A percentile compares a stretch with the other conserved stretches of the same genome.
These are phyloP conservation scores for Ogataea siamensis DNA, from an alignment of 805 yeast genomes.

Conservation along the genomic window DNA sequence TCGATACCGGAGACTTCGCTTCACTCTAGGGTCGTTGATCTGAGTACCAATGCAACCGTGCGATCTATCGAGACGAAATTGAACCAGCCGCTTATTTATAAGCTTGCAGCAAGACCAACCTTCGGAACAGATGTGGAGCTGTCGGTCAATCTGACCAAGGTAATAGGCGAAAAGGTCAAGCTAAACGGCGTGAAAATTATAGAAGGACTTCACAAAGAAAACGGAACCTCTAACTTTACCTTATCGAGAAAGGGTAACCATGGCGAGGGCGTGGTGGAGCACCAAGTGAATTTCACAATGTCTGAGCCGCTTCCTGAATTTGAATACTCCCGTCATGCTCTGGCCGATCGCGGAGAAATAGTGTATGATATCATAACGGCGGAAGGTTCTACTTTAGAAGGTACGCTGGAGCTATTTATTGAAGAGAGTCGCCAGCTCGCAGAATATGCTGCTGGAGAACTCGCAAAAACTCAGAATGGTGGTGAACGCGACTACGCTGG, in stretches of 20 bases:
- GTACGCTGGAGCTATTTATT: not conserved
- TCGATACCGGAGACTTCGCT: constrained; percentile 26
- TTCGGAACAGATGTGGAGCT: constrained; percentile 28
- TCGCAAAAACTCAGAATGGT: not conserved
- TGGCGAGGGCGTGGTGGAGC: constrained; percentile 41
- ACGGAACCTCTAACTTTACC: constrained; percentile 45
- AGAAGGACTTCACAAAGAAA: constrained; percentile 35
- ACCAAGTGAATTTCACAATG: constrained; percentile 32
- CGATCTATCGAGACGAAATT: constrained; percentile 23
- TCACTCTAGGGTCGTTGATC: constrained; percentile 28
- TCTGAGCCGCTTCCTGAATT: constrained; percentile 22
- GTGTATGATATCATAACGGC: constrained; percentile 28
- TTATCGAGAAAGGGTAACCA: constrained; percentile 44
- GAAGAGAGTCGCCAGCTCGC: not conserved
- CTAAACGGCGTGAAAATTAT: constrained; percentile 26
- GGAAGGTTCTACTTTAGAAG: not conserved
- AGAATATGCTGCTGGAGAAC: not conserved
- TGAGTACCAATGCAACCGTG: constrained; percentile 16
- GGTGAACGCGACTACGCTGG: not conserved
- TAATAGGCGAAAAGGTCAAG: constrained; percentile 16
- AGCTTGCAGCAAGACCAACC: constrained; percentile 20
- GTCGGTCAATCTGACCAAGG: constrained; percentile 31
- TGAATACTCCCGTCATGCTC: constrained; percentile 32
- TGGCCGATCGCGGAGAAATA: constrained; percentile 32
- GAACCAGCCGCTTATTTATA: constrained; percentile 34